A percentile compares a stretch with the other conserved stretches of the same genome.
These are phyloP conservation scores for Fusarium subtropicale DNA, from an alignment of 2,329 filamentous ascomycete species.

Conservation along the genomic window DNA sequence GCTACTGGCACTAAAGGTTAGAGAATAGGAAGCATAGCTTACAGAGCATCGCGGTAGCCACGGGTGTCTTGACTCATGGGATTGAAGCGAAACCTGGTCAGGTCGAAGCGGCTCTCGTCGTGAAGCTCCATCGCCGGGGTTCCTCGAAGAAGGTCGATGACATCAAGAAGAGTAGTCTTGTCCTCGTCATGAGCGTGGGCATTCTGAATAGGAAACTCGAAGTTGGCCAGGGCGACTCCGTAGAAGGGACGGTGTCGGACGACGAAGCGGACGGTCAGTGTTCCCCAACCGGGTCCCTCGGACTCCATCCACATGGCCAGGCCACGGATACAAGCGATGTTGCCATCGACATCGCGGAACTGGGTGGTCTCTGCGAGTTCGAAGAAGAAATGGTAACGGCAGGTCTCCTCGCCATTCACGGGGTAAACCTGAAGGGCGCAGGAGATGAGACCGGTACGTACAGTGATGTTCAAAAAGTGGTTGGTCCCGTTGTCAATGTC, in stretches of 20 bases:
- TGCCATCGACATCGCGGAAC: not conserved
- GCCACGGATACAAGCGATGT: not conserved
- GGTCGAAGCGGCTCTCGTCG: not conserved
- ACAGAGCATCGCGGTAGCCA: conserved; percentile 23
- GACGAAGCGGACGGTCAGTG: conserved; percentile 12
- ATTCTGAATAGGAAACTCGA: conserved; percentile 4
- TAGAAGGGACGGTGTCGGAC: not conserved
- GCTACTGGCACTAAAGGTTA: fast-evolving
- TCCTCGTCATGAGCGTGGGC: too few relatives aligned
- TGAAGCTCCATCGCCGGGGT: not conserved
- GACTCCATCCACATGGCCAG: conserved; percentile 28
- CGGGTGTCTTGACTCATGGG: not conserved
- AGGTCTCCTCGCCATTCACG: not conserved
- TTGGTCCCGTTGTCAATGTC: not conserved
- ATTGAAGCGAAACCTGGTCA: conserved; percentile 18
- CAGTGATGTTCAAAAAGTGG: not conserved
- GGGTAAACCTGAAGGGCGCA: conserved; percentile 13
- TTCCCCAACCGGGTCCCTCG: not conserved
- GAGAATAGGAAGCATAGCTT: not conserved
- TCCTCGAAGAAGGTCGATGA: conserved; percentile 20
- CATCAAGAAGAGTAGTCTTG: not conserved
- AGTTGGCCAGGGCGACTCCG: conserved; percentile 8
- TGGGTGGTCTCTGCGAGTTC: not conserved
- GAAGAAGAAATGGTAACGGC: conserved; percentile 3
- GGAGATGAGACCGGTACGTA: not conserved